A percentile compares a stretch with the other conserved stretches of the same genome.
Evolutionary conservation across 257 asterid genomes (phyloP).

Genomic region (Solanum gracilifrons): DNA sequence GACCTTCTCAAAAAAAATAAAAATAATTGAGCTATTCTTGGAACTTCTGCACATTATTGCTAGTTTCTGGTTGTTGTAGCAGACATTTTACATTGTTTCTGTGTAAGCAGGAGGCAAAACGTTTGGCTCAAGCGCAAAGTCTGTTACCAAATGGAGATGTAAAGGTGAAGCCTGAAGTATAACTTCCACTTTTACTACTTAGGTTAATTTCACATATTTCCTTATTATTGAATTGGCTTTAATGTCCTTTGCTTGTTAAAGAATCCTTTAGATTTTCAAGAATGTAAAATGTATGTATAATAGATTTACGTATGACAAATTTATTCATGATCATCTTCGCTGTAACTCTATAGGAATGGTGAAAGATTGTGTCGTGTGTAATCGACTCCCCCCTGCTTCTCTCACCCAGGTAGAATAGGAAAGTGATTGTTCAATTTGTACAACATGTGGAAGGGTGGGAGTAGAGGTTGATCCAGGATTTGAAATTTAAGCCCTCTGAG

Average conservation of each 20-base stretch:
- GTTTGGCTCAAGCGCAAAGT: conserved; percentile 36
- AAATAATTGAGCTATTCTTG: background rate
- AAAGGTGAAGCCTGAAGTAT: conserved; percentile 37
- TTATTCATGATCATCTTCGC: background rate
- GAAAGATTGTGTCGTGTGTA: background rate
- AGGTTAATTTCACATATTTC: background rate
- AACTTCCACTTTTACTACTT: background rate
- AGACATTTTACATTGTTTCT: background rate
- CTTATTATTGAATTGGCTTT: background rate
- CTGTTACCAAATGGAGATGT: conserved; percentile 48
- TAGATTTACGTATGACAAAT: background rate
- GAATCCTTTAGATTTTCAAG: background rate
- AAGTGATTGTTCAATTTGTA: background rate
- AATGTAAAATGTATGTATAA: background rate
- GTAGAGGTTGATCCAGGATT: background rate
- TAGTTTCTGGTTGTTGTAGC: background rate
- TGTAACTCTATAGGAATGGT: background rate
- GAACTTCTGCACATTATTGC: background rate
- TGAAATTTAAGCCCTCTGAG: background rate
- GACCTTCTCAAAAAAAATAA: background rate
- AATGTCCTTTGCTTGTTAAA: background rate
- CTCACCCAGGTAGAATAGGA: background rate
- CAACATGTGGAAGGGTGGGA: background rate
- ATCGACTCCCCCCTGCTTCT: background rate
- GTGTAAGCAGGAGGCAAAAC: conserved; percentile 42